Percentiles rank a stretch among this genome's conserved stretches.
These are phyloP conservation scores for Hymenoscyphus occultus DNA, from an alignment of 2,329 filamentous ascomycete genomes.

Conservation along the genomic window DNA sequence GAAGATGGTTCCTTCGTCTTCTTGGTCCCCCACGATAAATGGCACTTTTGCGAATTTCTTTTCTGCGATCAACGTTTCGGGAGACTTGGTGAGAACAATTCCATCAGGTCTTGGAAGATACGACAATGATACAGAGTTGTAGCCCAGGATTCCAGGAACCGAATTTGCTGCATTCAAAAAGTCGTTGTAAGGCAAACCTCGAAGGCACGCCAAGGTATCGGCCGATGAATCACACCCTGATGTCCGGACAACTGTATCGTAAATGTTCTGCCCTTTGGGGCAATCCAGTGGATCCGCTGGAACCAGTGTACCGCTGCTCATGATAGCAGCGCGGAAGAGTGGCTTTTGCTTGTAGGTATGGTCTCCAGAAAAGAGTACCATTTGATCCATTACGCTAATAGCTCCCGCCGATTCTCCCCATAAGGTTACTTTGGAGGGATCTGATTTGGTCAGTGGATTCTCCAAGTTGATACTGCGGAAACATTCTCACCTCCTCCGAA, in stretches of 20 bases:
- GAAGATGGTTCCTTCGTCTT: constrained; percentile 77
- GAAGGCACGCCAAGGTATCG: constrained; percentile 65
- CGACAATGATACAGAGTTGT: constrained; percentile 63
- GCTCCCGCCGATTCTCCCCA: constrained; percentile 55
- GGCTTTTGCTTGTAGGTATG: constrained; percentile 70
- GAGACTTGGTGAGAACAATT: constrained; percentile 56
- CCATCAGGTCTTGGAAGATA: constrained; percentile 74
- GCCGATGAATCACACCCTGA: constrained; percentile 58
- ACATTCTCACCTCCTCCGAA: constrained; percentile 62
- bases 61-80: constrained; percentile 52
- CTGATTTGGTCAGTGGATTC: constrained; percentile 15
- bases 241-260: constrained; percentile 57
- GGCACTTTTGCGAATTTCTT: constrained; percentile 59
- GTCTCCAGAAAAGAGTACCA: constrained; percentile 70
- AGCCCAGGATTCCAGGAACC: constrained; percentile 65
- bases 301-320: constrained; percentile 67
- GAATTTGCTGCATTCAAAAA: constrained; percentile 67
- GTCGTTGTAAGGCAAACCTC: constrained; percentile 54
- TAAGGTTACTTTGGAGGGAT: constrained; percentile 42
- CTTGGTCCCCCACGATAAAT: constrained; percentile 68
- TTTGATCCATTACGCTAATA: constrained; percentile 75
- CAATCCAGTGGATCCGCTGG: constrained; percentile 64
- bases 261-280: constrained; percentile 61
- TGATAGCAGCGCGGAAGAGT: constrained; percentile 74
- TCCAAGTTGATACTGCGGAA: not conserved